These are phyloP conservation scores for Croton laevigatus DNA, from an alignment of 441 rosid species.

Conservation along the genomic window DNA sequence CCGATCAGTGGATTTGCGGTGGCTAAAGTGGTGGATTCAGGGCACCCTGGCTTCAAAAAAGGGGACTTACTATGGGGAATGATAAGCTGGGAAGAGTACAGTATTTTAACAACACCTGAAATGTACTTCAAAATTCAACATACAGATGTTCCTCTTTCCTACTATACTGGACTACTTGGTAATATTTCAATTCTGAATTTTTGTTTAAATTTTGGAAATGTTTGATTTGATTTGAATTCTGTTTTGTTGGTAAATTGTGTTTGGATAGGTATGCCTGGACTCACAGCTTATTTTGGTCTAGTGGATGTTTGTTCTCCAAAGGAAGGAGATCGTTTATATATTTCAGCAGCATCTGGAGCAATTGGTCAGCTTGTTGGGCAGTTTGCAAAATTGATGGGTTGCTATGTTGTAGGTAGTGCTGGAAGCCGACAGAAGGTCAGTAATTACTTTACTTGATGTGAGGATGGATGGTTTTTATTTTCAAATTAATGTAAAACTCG, in stretches of 20 bases:
- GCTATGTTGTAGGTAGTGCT: constrained; percentile 78
- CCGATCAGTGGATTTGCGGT: constrained; percentile 2
- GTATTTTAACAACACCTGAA: background rate
- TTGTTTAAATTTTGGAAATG: background rate
- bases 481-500: background rate
- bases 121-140: background rate
- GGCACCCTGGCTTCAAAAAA: constrained; percentile 1
- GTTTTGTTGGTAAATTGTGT: background rate
- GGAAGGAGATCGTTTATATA: constrained; percentile 56
- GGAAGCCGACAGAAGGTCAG: constrained; percentile 59
- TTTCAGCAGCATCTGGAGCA: constrained; percentile 89
- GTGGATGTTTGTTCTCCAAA: constrained; percentile 29
- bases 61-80: constrained; percentile 1
- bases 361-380: constrained; percentile 27
- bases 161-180: constrained; percentile 16
- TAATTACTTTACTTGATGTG: background rate
- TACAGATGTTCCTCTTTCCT: constrained; percentile 9
- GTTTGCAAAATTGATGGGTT: constrained; percentile 31
- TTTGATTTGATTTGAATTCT: background rate
- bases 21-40: constrained; percentile 5
- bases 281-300: constrained; percentile 10
- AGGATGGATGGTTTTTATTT: background rate
- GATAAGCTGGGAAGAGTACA: background rate
- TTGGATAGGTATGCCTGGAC: constrained; percentile 14
- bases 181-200: background rate